Conservation (phyloP, 2,329 filamentous ascomycete genomes). For the Penicillium sclerotiorum region DNA sequence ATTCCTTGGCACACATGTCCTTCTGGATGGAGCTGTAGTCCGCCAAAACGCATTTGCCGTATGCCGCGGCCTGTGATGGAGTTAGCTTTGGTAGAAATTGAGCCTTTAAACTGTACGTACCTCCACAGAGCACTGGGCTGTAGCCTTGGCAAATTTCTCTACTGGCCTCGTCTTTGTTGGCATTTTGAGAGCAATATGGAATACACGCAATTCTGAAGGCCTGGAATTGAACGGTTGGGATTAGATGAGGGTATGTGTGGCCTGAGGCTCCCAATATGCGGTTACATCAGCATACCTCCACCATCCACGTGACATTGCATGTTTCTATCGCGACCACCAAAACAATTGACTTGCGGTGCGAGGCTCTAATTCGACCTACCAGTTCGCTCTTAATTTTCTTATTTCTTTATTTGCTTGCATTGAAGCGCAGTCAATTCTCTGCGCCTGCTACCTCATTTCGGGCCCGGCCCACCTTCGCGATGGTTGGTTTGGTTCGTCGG, state of each 20-base stretch:
- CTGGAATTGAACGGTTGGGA: too few relatives aligned
- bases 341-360: slow-evolving; percentile 21
- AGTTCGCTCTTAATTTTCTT: slow-evolving; percentile 3
- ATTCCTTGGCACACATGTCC: slow-evolving; percentile 86
- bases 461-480: slow-evolving; percentile 35
- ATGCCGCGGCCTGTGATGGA: slow-evolving; percentile 68
- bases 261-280: neutral
- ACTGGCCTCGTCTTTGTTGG: slow-evolving; percentile 62
- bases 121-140: slow-evolving; percentile 67
- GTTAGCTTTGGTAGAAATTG: slow-evolving; percentile 14
- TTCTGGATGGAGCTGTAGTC: slow-evolving; percentile 91
- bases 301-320: slow-evolving; percentile 23
- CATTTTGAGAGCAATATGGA: slow-evolving; percentile 44
- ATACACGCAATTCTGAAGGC: too few relatives aligned
- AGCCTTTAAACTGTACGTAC: slow-evolving; percentile 43
- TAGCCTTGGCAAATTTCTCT: slow-evolving; percentile 68
- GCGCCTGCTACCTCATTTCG: slow-evolving; percentile 13
- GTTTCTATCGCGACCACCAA: slow-evolving; percentile 30
- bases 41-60: slow-evolving; percentile 86
- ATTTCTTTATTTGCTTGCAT: slow-evolving; percentile 5
- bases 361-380: slow-evolving; percentile 5
- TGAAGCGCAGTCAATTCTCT: slow-evolving; percentile 13
- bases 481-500: slow-evolving; percentile 41
- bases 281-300: slow-evolving; percentile 23
- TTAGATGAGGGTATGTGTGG: neutral